Evolutionary conservation across 805 yeast genomes (phyloP), one percentile per base, ranked within the genome.

Genomic region (Candida morakotiae): DNA sequence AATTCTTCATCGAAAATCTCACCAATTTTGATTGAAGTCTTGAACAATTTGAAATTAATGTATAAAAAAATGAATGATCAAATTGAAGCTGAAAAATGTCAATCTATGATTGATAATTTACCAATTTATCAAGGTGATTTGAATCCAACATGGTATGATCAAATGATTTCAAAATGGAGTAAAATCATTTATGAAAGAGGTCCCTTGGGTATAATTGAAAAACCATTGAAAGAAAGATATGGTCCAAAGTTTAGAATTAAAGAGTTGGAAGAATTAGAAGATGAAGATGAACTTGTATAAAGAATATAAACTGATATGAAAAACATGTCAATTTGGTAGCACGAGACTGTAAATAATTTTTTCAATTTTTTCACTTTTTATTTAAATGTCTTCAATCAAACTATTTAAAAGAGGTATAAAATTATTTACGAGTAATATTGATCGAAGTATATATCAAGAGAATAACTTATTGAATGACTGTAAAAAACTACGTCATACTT

Each of bases 151-250:
- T 66, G 69, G 69, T 65, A 67, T 43, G 64, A 60, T 32, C 48
- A 53, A 24, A 38, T 59, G 19, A 46, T 64, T 14, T 52, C 50
- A 39, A 44, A 67, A 16, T 58, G 62, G 42, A 57, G 69, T 36
- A 61, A 54, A 35, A 65, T 65, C 34, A 64, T 67, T 24, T 67
- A 65, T 49, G 46, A 56, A 42, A 52, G 51, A 33, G 73, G 73
- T 1, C 73, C 73, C 1, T 49, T 67, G 30, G 73, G 71, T 3
- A 51, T 67, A 16, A 44, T 67, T 15, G 70, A 63, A 37, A 67
- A 65, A 45, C 65, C 62, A 2, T 45, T 67, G 26, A 43, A 48
- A 5, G 73, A 67, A 42, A 48, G 73, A 29, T 58, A 62, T 35
- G 71, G 71, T 0, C 54, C 52, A 5, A 58, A 66, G 1, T 49